Evolutionary conservation across 73 alveolate genomes (phyloP).

Genomic region (Tetrahymena thermophila): DNA sequence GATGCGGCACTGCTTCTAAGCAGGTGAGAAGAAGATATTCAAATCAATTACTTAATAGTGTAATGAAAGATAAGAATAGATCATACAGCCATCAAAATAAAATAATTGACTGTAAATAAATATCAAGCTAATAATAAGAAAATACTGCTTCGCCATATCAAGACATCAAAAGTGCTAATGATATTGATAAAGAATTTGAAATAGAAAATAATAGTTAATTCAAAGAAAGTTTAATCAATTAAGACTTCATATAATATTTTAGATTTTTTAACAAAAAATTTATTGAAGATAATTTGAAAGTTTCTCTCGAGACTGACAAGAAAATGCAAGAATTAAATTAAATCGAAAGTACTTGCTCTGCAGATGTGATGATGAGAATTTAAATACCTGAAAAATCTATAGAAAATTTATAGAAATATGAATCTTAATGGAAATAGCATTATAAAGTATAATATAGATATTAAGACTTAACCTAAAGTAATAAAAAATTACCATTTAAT

Average conservation of each 20-base stretch:
- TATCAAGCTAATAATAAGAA: too few relatives aligned
- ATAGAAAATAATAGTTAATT: not conserved
- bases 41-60: not conserved
- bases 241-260: not conserved
- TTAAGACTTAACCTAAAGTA: not conserved
- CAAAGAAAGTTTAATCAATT: not conserved
- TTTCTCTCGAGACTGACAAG: not conserved
- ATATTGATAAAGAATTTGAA: not conserved
- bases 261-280: not conserved
- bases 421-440: not conserved
- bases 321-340: not conserved
- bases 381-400: not conserved
- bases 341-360: not conserved
- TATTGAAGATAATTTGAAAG: not conserved
- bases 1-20: not conserved
- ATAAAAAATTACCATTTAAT: not conserved
- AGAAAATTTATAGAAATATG: not conserved
- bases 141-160: too few relatives aligned
- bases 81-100: not conserved
- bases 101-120: too few relatives aligned
- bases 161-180: not conserved
- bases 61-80: not conserved
- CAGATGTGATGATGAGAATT: not conserved
- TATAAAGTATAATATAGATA: not conserved
- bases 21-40: not conserved